Base-by-base conservation (phyloP, 2,329 filamentous ascomycete genomes). In the Cytospora piceae region DNA sequence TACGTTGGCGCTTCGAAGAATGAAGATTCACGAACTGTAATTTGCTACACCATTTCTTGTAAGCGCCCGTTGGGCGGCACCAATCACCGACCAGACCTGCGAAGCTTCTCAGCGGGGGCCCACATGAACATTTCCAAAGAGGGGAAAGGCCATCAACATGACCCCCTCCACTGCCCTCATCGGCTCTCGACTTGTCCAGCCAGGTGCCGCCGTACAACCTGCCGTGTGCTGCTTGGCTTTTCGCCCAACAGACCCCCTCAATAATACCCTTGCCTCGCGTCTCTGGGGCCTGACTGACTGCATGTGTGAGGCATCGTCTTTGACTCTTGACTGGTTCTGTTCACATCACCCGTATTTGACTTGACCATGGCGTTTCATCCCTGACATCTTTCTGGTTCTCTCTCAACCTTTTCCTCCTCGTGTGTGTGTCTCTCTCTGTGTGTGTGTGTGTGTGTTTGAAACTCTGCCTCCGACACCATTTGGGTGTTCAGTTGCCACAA, bases 361-460 rank as follows among this genome's bases (percentile, higher is more conserved):
- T 67, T 67, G 65, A 65, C 55, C 34, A 58, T 57, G 62, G 34
- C 58, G 65, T 61, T 61, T 67, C 65, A 67, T 42, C 58, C 49
- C 62, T 67, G 65, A 55, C 65, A 46, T 61, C 54, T 55, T 61
- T 55, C 62, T 49, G 54, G 37, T 58, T 52, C 46, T 27, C 51
- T 59, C 63, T 58, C 52, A 56, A 65, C 63, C 31, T 27, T 61
- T 51, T 58, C 34, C 37, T 61, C 34, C 49, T 64, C 27, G 42
- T 54, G 53, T 65, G 60, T 62, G 42, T n/a, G 27, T n/a, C n/a
- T n/a, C n/a, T n/a, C n/a, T n/a, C n/a, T 29, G 27, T 29, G 27
- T 5, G 27, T 5, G 27, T 29, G 27, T 29, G 27, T 29, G 27
- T 29, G 27, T 29, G 27, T 49, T 61, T 65, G 65, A 55, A 65